Conservation (phyloP, 345 rosid species). For the Pseudoturritis turrita region DNA sequence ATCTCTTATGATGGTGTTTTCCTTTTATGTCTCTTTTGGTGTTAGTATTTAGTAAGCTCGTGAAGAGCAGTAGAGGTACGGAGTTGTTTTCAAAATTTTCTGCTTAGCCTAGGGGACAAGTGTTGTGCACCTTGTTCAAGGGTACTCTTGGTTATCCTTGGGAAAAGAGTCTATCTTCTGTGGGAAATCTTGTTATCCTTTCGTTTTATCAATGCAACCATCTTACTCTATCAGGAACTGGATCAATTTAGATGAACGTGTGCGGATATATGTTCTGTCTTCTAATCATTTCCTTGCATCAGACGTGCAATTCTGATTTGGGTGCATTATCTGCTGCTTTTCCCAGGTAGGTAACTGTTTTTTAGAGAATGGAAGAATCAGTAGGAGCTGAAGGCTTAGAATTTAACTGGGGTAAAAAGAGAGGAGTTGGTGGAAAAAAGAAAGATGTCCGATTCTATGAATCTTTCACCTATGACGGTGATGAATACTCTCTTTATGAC, state of each 20-base stretch:
- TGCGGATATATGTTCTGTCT: neutral
- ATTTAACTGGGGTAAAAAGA: constrained; percentile 74
- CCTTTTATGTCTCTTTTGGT: neutral
- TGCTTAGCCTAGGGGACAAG: too few relatives aligned
- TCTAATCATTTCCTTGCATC: constrained; percentile 1
- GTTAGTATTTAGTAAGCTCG: neutral
- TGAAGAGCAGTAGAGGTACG: neutral
- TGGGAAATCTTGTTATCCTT: neutral
- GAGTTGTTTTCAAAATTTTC: too few relatives aligned
- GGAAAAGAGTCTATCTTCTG: too few relatives aligned
- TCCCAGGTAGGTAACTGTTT: neutral
- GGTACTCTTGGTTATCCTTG: too few relatives aligned
- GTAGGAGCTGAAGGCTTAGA: constrained; percentile 37
- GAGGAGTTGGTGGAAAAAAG: constrained; percentile 54
- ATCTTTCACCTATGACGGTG: constrained; percentile 65
- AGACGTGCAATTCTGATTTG: neutral
- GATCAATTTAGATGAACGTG: neutral
- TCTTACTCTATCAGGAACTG: neutral
- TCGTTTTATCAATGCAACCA: neutral
- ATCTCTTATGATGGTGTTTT: constrained; percentile 1
- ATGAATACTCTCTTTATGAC: constrained; percentile 64
- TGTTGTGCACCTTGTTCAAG: too few relatives aligned
- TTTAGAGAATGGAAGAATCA: constrained; percentile 49
- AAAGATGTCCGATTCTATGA: constrained; percentile 63
- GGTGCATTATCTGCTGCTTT: neutral